Evolutionary conservation across 1,139 yeast genomes (phyloP), one percentile per base, ranked within the genome.

Genomic region (Candida albicans): DNA sequence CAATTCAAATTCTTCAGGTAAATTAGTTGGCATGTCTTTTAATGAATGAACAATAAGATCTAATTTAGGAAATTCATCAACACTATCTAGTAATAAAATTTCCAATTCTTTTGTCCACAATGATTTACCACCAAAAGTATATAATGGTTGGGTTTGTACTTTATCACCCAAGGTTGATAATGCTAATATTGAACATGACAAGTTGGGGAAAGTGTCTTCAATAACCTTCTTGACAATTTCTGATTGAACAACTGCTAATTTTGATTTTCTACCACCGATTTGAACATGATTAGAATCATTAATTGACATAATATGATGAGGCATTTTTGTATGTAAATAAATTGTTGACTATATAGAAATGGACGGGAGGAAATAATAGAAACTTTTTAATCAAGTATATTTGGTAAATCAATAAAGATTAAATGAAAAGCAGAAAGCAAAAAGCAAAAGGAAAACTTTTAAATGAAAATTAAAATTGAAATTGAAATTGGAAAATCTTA

Each of bases 91-190:
- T 44, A 93, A 70, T 44, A 90, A 69, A 28, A 82, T 84, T 65
- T 93, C 99, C 49, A 93, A 74, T 64, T 93, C 99, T 59, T 89
- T 87, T 9, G 99, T 93, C 99, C 99, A 93, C 35, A 93, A 67
- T 0, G 96, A 82, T 62, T 93, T 93, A 25, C 99, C 99, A 32
- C 97, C 98, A 67, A 93, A 93, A 6, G 96, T 80, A 64, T 93
- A 95, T 44, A 93, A 73, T 4, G 99, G 97, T 57, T 82, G 84
- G 56, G 79, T 79, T 61, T 83, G 93, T 33, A 86, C 84, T 61
- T 87, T 85, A 68, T 93, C 99, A 24, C 98, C 99, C 35, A 93
- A 73, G 0, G 99, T 93, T 39, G 84, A 79, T 39, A 89, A 75
- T 4, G 96, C 95, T 18, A 87, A 69, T 28, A 93, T 85, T 53